Conservation (phyloP, 371 early-diverging fungal species). For the Haplosporangium sp. region DNA sequence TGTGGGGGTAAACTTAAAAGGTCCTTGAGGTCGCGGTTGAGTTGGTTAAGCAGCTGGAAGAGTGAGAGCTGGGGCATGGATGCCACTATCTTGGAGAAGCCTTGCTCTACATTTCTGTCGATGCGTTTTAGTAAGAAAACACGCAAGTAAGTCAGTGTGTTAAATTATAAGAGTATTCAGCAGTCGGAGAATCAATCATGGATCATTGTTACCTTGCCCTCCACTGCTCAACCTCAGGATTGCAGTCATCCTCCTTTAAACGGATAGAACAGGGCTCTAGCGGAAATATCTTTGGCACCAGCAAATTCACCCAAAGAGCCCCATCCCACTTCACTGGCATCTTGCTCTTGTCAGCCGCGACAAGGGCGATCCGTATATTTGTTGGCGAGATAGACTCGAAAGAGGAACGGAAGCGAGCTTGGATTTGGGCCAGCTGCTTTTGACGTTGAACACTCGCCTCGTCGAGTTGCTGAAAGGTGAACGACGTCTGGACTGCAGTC, state of each 20-base stretch:
- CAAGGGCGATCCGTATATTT: conserved; percentile 27
- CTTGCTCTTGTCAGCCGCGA: conserved; percentile 10
- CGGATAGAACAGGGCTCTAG: conserved; percentile 63
- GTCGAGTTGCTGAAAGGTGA: conserved; percentile 28
- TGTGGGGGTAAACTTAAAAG: conserved; percentile 50
- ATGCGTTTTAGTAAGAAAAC: background rate
- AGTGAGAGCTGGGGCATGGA: conserved; percentile 50
- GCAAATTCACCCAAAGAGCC: conserved; percentile 44
- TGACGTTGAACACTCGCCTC: conserved; percentile 52
- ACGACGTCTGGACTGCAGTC: background rate
- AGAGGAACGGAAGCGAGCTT: conserved; percentile 61
- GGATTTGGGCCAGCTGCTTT: conserved; percentile 56
- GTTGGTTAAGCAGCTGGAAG: conserved; percentile 73
- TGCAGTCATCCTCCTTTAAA: conserved; percentile 55
- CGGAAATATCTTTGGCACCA: conserved; percentile 62
- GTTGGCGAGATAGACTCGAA: conserved; percentile 52
- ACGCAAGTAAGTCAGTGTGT: too few species aligned
- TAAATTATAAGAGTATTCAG: too few species aligned
- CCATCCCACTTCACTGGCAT: conserved; percentile 48
- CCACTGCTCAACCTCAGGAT: conserved; percentile 57
- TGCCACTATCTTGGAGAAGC: conserved; percentile 62
- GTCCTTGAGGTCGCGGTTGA: conserved; percentile 68
- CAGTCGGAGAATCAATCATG: too few species aligned
- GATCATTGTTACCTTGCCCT: conserved; percentile 47
- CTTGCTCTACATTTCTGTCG: conserved; percentile 59